Conservation (phyloP, 1,284 basidiomycete genomes). For the Cryptococcus sp. region DNA sequence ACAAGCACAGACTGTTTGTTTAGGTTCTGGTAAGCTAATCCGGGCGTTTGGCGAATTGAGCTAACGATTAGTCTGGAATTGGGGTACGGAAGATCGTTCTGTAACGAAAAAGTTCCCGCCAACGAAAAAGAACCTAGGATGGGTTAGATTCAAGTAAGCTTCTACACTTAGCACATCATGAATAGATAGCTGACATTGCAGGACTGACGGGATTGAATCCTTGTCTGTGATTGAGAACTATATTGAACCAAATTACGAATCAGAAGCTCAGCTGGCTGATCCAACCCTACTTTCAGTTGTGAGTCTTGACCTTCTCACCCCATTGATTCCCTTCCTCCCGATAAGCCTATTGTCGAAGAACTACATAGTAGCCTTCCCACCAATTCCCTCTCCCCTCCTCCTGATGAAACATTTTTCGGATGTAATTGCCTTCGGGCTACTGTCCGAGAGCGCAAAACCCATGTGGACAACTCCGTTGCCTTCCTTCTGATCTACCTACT, state of each 20-base stretch:
- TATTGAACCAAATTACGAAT: constrained; percentile 23
- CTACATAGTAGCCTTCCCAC: neutral
- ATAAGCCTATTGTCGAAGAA: neutral
- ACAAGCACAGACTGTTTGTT: constrained; percentile 42
- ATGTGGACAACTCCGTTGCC: constrained; percentile 49
- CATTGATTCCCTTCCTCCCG: too few species aligned
- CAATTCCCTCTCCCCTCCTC: constrained; percentile 2
- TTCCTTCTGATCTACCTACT: constrained; percentile 44
- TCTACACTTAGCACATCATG: neutral
- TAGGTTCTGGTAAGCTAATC: constrained; percentile 29
- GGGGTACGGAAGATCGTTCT: constrained; percentile 43
- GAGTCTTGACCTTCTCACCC: constrained; percentile 16
- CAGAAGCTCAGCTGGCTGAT: constrained; percentile 25
- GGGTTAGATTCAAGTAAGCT: constrained; percentile 73
- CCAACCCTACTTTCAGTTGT: constrained; percentile 43
- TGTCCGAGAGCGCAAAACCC: constrained; percentile 49
- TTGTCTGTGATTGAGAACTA: constrained; percentile 42
- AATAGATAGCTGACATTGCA: constrained; percentile 9
- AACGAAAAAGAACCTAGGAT: constrained; percentile 32
- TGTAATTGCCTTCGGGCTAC: constrained; percentile 39
- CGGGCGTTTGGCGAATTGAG: neutral
- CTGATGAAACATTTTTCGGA: constrained; percentile 49
- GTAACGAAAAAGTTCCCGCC: constrained; percentile 30
- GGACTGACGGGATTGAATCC: constrained; percentile 45
- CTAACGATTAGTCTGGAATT: constrained; percentile 36